These are phyloP conservation scores for Taiwanofungus camphoratus DNA, from an alignment of 1,284 basidiomycete genomes.

Conservation along the genomic window DNA sequence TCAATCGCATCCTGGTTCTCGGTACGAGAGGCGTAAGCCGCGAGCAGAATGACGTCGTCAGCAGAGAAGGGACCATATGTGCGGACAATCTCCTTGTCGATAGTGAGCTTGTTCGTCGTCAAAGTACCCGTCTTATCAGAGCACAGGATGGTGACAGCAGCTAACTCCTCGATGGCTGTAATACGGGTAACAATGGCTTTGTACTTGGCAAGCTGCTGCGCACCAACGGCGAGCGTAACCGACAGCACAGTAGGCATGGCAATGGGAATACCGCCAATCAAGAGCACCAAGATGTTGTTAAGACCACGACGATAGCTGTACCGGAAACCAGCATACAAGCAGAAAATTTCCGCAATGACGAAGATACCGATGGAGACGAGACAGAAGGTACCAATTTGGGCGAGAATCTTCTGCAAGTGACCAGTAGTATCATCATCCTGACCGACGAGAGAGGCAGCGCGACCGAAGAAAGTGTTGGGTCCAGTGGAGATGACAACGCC, in stretches of 20 bases:
- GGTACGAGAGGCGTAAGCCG: conserved; percentile 94
- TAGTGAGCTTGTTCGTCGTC: conserved; percentile 98
- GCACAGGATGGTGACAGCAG: conserved; percentile 95
- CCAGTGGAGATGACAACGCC: conserved; percentile 96
- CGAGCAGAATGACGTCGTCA: conserved; percentile 89
- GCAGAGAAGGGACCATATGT: conserved; percentile 87
- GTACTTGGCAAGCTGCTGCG: conserved; percentile 96
- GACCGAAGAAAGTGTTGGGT: conserved; percentile 94
- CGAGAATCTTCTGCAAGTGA: conserved; percentile 97
- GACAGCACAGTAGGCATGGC: conserved; percentile 97
- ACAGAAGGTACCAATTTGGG: conserved; percentile 95
- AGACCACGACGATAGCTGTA: conserved; percentile 92
- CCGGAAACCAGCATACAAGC: conserved; percentile 83
- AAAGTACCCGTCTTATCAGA: conserved; percentile 98
- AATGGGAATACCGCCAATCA: conserved; percentile 99
- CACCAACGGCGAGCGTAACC: conserved; percentile 95
- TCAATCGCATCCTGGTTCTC: conserved; percentile 99
- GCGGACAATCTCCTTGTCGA: conserved; percentile 89
- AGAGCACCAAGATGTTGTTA: conserved; percentile 92
- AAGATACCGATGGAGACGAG: conserved; percentile 91
- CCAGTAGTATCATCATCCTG: conserved; percentile 95
- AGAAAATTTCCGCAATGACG: conserved; percentile 85
- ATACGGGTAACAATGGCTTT: conserved; percentile 98
- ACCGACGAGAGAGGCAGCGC: conserved; percentile 91
- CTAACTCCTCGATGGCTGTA: conserved; percentile 95